Conservation (phyloP, 2,329 filamentous ascomycete genomes). For the Scorias spongiosa region DNA sequence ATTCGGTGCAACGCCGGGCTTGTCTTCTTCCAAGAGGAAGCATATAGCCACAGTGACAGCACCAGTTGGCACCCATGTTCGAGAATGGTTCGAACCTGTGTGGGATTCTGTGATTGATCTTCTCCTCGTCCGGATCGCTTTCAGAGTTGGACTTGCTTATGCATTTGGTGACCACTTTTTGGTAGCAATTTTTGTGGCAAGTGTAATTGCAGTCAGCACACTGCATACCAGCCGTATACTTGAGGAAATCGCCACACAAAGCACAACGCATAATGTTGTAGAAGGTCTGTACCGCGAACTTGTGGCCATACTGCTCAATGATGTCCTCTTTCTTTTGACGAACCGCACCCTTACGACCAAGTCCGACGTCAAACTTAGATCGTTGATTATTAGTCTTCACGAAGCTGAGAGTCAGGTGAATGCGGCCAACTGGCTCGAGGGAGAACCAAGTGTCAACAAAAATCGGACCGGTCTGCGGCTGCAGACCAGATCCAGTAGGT, state of each 20-base stretch:
- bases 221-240: slow-evolving; percentile 97
- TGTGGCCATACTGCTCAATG: slow-evolving; percentile 97
- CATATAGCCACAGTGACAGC: slow-evolving; percentile 95
- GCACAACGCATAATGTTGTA: slow-evolving; percentile 99
- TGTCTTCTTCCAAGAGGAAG: slow-evolving; percentile 91
- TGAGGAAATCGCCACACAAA: slow-evolving; percentile 93
- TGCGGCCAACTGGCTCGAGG: slow-evolving; percentile 81
- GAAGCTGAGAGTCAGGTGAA: slow-evolving; percentile 84
- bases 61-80: slow-evolving; percentile 98
- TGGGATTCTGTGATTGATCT: slow-evolving; percentile 97
- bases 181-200: slow-evolving; percentile 94
- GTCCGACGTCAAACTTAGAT: slow-evolving; percentile 69
- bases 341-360: slow-evolving; percentile 89
- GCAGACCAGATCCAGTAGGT: slow-evolving; percentile 23
- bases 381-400: slow-evolving; percentile 78
- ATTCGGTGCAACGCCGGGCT: slow-evolving; percentile 89
- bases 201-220: slow-evolving; percentile 99
- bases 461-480: slow-evolving; percentile 39
- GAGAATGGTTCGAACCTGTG: slow-evolving; percentile 95
- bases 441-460: slow-evolving; percentile 92
- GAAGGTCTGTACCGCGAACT: slow-evolving; percentile 96
- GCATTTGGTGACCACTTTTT: slow-evolving; percentile 95
- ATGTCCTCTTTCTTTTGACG: slow-evolving; percentile 96
- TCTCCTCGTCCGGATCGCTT: slow-evolving; percentile 95
- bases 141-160: slow-evolving; percentile 99